These are phyloP conservation scores for Cytospora paraplurivora DNA, from an alignment of 2,329 filamentous ascomycete species.

Conservation along the genomic window DNA sequence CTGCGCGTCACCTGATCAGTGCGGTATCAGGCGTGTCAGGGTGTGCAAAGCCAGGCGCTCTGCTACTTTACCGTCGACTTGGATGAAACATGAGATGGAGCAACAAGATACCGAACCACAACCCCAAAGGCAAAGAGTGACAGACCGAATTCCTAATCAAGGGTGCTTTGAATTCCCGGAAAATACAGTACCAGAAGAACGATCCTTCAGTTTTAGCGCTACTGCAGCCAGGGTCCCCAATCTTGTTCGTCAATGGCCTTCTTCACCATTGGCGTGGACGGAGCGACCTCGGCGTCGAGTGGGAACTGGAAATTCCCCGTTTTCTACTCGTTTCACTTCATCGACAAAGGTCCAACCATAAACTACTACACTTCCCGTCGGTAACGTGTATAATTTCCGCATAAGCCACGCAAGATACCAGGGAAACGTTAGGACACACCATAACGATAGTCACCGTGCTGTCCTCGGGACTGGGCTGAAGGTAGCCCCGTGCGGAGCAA, in stretches of 20 bases:
- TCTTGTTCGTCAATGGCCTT: no score
- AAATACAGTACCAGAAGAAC: background rate
- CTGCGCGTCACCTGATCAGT: conserved; percentile 15
- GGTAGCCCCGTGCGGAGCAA: no score
- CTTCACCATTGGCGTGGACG: background rate
- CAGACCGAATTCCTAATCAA: background rate
- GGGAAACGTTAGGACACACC: no score
- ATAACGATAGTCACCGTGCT: no score
- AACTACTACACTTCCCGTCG: background rate
- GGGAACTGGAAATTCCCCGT: background rate
- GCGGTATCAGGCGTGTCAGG: background rate
- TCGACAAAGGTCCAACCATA: background rate
- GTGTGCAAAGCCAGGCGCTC: background rate
- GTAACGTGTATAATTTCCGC: no score
- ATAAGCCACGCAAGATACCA: no score
- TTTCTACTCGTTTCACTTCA: background rate
- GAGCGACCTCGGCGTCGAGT: background rate
- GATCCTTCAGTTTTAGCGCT: background rate
- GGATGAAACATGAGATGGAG: background rate
- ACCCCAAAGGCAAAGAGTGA: background rate
- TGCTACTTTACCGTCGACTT: background rate
- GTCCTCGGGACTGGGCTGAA: no score
- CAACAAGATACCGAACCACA: background rate
- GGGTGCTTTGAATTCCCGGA: background rate
- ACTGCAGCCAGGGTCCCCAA: background rate